phyloP scores from a whole-genome alignment of 2,329 filamentous ascomycete species.

The Fusarium duplospermum region DNA sequence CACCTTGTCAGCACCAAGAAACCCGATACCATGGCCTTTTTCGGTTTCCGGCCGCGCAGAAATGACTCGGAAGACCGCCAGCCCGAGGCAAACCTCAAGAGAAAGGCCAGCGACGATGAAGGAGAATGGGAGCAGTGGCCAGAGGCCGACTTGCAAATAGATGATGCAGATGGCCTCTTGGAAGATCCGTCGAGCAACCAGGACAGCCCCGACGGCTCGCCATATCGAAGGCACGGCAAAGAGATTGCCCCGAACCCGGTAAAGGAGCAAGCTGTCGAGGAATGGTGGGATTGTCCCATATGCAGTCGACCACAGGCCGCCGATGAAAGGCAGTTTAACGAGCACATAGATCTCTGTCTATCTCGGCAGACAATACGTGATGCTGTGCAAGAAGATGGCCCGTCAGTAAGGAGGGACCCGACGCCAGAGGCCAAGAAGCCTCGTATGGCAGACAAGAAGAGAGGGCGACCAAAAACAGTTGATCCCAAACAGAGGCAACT shows the following conservation, averaged over 20 bases:
- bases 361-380: conserved; percentile 89
- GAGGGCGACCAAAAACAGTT: conserved; percentile 45
- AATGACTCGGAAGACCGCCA: conserved; percentile 32
- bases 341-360: conserved; percentile 92
- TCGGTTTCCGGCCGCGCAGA: conserved; percentile 67
- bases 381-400: conserved; percentile 70
- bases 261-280: conserved; percentile 49
- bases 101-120: conserved; percentile 48
- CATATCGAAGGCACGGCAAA: conserved; percentile 57
- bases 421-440: conserved; percentile 54
- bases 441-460: conserved; percentile 53
- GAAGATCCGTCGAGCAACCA: conserved; percentile 20
- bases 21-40: conserved; percentile 80
- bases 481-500: conserved; percentile 65
- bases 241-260: conserved; percentile 62
- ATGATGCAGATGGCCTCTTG: conserved; percentile 26
- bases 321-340: conserved; percentile 84
- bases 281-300: conserved; percentile 88
- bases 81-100: conserved; percentile 43
- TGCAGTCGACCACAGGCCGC: conserved; percentile 81
- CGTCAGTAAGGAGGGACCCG: conserved; percentile 41
- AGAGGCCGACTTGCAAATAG: conserved; percentile 66
- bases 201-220: conserved; percentile 8
- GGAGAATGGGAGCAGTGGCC: conserved; percentile 75
- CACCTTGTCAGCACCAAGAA: conserved; percentile 89